These are phyloP conservation scores for Puccinia polysora DNA, from an alignment of 1,284 basidiomycete species.

Conservation along the genomic window DNA sequence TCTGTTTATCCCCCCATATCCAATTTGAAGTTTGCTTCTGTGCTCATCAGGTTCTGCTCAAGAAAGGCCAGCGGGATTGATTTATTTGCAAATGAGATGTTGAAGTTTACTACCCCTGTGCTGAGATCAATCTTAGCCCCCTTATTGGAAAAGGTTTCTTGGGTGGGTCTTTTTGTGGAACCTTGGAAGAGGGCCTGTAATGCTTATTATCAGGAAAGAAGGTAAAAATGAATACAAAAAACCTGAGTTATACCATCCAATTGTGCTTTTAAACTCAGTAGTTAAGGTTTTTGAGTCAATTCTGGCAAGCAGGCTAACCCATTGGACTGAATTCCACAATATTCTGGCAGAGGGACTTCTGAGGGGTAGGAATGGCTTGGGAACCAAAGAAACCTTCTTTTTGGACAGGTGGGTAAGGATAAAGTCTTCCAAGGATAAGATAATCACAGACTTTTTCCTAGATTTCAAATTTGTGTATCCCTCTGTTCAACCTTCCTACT, in stretches of 20 bases:
- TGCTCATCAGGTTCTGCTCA: not conserved
- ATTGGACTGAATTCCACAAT: not conserved
- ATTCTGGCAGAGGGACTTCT: not conserved
- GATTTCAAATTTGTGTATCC: too few relatives aligned
- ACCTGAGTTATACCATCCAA: constrained; percentile 13
- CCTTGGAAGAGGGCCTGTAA: constrained; percentile 7
- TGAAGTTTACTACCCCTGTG: not conserved
- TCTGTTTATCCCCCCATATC: not conserved
- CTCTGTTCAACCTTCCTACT: too few relatives aligned
- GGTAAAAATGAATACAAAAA: constrained; percentile 13
- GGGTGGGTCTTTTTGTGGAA: not conserved
- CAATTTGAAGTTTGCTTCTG: not conserved
- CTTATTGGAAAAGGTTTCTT: not conserved
- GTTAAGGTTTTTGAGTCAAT: not conserved
- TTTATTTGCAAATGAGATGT: not conserved
- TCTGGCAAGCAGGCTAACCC: not conserved
- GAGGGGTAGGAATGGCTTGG: not conserved
- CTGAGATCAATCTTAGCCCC: not conserved
- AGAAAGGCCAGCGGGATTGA: constrained; percentile 10
- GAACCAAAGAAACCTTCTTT: not conserved
- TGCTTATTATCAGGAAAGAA: constrained; percentile 1
- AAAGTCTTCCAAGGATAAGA: too few relatives aligned
- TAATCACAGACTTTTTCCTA: too few relatives aligned
- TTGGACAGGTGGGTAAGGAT: too few relatives aligned
- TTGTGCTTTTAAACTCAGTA: not conserved